These are phyloP conservation scores for Cavenderia fasciculata DNA, from an alignment of 78 protist species.

Conservation along the genomic window DNA sequence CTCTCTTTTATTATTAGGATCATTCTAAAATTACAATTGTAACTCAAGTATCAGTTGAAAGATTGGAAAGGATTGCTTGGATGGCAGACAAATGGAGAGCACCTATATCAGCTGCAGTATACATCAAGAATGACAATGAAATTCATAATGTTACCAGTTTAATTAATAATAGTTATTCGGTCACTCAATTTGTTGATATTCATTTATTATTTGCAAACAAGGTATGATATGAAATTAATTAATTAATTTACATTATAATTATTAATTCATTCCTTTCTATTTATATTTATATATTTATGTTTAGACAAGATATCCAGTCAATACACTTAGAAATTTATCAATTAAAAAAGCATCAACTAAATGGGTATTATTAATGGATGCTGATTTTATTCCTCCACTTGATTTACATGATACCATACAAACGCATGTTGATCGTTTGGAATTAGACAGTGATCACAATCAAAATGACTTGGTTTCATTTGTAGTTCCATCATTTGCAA, in stretches of 20 bases:
- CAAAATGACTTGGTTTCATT: neutral
- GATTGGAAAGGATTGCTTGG: conserved; percentile 38
- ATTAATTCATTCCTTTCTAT: neutral
- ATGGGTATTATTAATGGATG: conserved; percentile 41
- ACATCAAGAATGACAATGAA: conserved; percentile 13
- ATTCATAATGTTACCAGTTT: neutral
- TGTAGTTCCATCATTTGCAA: conserved; percentile 62
- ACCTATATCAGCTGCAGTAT: conserved; percentile 69
- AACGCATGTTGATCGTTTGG: neutral
- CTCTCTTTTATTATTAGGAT: neutral
- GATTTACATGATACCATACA: no score
- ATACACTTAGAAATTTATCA: conserved; percentile 64
- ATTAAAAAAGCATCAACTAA: conserved; percentile 44
- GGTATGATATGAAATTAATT: neutral
- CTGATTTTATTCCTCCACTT: conserved; percentile 35
- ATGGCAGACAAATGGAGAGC: conserved; percentile 78
- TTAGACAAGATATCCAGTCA: conserved; percentile 58
- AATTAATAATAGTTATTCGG: neutral
- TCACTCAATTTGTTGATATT: conserved; percentile 32
- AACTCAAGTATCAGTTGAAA: conserved; percentile 60
- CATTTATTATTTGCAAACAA: conserved; percentile 49
- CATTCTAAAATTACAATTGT: conserved; percentile 25
- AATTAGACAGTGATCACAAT: neutral
- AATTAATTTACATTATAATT: neutral
- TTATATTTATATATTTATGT: no score